Conservation (phyloP, 2,329 filamentous ascomycete species). For the Botrytis aclada region DNA sequence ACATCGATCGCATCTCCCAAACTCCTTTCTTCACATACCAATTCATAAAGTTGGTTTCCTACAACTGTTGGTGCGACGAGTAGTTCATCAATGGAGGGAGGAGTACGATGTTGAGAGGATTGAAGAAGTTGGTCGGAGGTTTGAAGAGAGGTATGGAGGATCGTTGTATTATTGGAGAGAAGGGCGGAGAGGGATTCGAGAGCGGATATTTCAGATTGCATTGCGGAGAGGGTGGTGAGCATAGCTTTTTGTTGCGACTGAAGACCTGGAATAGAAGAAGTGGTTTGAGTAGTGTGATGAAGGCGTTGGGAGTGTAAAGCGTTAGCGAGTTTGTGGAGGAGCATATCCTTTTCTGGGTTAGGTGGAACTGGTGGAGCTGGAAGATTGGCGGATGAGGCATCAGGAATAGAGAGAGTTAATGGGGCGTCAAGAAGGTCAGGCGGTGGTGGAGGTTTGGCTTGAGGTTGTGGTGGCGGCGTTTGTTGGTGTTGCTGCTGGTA, state of each 20-base stretch:
- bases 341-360: conserved; percentile 90
- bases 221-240: conserved; percentile 60
- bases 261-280: conserved; percentile 70
- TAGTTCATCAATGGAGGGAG: conserved; percentile 82
- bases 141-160: conserved; percentile 72
- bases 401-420: conserved; percentile 49
- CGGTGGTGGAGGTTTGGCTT: conserved; percentile 39
- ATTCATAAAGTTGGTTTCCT: conserved; percentile 83
- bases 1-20: conserved; percentile 85
- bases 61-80: conserved; percentile 93
- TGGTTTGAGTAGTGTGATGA: conserved; percentile 67
- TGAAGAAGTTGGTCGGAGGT: conserved; percentile 77
- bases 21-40: conserved; percentile 84
- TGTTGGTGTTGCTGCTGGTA: conserved; percentile 34
- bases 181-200: conserved; percentile 68
- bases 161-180: conserved; percentile 72
- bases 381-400: conserved; percentile 44
- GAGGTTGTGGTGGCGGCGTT: conserved; percentile 34
- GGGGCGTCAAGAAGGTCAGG: conserved; percentile 55
- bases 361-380: conserved; percentile 84
- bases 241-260: conserved; percentile 78
- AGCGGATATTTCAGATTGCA: conserved; percentile 71
- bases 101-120: conserved; percentile 63
- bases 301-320: conserved; percentile 68
- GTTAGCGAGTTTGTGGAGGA: conserved; percentile 72